Percentiles rank a stretch among this genome's conserved stretches.
These are phyloP conservation scores for Harringtonia aguacate DNA, from an alignment of 2,329 filamentous ascomycete genomes.

Conservation along the genomic window DNA sequence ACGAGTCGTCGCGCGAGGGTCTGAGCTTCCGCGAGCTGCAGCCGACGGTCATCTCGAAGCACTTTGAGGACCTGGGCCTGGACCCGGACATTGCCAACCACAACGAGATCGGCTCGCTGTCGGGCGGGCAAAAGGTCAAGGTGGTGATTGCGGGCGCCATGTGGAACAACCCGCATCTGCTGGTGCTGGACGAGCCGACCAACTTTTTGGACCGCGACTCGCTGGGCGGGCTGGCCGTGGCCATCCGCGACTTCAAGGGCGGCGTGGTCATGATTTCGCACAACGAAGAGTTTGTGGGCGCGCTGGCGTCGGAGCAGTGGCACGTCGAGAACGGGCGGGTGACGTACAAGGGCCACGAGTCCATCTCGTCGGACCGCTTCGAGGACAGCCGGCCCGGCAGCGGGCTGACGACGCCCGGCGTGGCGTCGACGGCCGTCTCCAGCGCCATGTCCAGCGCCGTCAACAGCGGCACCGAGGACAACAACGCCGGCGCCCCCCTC, in stretches of 20 bases:
- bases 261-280: conserved; percentile 99
- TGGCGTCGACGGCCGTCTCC: conserved; percentile 28
- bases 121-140: conserved; percentile 97
- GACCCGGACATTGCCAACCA: conserved; percentile 98
- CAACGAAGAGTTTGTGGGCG: conserved; percentile 97
- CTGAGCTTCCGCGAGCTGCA: conserved; percentile 91
- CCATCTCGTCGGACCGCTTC: conserved; percentile 71
- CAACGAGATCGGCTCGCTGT: conserved; percentile 93
- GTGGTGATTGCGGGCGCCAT: conserved; percentile 91
- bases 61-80: conserved; percentile 93
- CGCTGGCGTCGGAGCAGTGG: conserved; percentile 93
- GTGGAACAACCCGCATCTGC: conserved; percentile 98
- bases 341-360: conserved; percentile 68
- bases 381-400: conserved; percentile 64
- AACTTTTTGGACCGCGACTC: conserved; percentile 99
- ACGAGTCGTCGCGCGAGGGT: conserved; percentile 97
- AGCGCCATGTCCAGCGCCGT: conserved; percentile 53
- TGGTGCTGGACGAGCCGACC: conserved; percentile 96
- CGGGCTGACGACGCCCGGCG: conserved; percentile 20
- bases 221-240: conserved; percentile 90
- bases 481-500: conserved; percentile 46
- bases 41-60: conserved; percentile 89
- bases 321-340: conserved; percentile 83
- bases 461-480: conserved; percentile 78
- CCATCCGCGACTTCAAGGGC: conserved; percentile 95